Conservation (phyloP, 176 grass and related monocot genomes). For the Urochloa ruziziensis region DNA sequence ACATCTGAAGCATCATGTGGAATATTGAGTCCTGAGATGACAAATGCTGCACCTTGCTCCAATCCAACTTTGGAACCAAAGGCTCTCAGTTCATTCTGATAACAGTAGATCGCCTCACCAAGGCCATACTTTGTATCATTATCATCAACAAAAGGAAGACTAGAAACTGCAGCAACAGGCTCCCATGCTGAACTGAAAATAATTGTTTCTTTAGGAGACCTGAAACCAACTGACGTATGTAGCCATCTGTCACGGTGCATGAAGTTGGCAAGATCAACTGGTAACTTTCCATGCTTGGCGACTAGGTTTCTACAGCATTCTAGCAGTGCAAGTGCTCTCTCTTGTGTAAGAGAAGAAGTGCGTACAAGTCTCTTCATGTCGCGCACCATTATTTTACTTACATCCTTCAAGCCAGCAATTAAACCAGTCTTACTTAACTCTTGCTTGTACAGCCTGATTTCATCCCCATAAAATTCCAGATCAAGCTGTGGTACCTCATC, state of each 20-base stretch:
- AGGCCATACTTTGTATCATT: not conserved
- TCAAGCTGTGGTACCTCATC: not conserved
- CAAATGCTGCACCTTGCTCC: slow-evolving; percentile 4
- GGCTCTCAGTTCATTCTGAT: not conserved
- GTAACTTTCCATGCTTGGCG: not conserved
- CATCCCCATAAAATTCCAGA: slow-evolving; percentile 17
- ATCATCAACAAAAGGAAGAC: not conserved
- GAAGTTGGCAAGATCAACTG: not conserved
- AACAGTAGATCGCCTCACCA: not conserved
- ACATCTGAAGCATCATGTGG: not conserved
- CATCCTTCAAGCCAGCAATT: not conserved
- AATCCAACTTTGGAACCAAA: not conserved
- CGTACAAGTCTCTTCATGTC: not conserved
- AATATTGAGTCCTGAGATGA: not conserved
- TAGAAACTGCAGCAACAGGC: not conserved
- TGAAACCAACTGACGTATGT: not conserved
- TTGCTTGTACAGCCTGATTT: not conserved
- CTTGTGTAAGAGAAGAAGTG: not conserved
- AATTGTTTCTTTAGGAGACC: not conserved
- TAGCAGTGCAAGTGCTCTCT: not conserved
- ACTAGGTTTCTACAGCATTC: not conserved
- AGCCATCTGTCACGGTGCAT: slow-evolving; percentile 2
- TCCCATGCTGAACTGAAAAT: not conserved
- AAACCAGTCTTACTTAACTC: not conserved
- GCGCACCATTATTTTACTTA: not conserved